Evolutionary conservation across 73 alveolate species (phyloP), one percentile per base, ranked within the genome.

Genomic region (Tetrahymena borealis): DNA sequence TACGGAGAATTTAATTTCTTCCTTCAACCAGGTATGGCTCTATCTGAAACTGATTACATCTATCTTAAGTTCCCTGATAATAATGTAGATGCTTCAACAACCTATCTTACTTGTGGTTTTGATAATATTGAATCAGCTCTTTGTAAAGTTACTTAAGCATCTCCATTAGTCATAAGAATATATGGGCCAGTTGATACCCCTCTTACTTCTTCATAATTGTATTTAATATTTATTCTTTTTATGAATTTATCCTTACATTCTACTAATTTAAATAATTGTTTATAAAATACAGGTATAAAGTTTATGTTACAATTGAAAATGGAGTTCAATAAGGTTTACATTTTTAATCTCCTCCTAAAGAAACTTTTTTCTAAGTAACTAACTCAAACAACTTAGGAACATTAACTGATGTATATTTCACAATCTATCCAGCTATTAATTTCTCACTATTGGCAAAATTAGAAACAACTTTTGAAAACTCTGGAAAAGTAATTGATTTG

Each of bases 311-410:
- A 3, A 60, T 60, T 4, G 85, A 60, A 60, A 60, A 60, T 60
- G 85, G 85, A 60, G 37, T 10, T 20, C 13, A 60, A 6, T 79
- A 91, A 78, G 95, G 95, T 12, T 91, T 91, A 39, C 7, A 40
- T 11, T 91, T 91, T 78, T 39, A 20, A 15, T 39, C 95, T 78
- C 37, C 90, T 43, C 92, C 79, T 3, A 38, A 38, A 33, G 90
- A 78, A 13, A 37, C 60, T 4, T 78, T 78, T n/a, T 35, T 91
- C 18, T n/a, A 78, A 1, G 85, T 91, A 3, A 40, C 39, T 20
- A 91, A 78, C 37, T 60, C 78, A 32, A 91, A 91, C 11, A 91
- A 91, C 24, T 38, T 78, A 33, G 95, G 95, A n/a, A 18, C 28
- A 9, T 33, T 91, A 9, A 38, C 85, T 24, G 85, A 60, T 20